phyloP scores from a whole-genome alignment of 1,284 basidiomycete species.

The Flammula alnicola region DNA sequence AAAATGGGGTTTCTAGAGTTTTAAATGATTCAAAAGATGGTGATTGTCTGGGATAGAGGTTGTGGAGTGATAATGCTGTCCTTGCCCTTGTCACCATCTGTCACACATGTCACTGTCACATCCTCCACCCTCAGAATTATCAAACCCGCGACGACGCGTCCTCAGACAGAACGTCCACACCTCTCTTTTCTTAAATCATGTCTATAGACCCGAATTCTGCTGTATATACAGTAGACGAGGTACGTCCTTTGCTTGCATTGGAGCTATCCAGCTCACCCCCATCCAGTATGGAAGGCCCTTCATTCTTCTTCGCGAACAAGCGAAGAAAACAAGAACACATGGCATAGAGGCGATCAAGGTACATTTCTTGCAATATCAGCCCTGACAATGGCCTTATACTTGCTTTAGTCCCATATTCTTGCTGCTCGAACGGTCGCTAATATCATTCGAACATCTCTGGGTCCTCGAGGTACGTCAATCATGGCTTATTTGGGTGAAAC shows the following conservation, averaged over 20 bases:
- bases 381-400: constrained; percentile 13
- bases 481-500: constrained; percentile 11
- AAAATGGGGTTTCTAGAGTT: constrained; percentile 33
- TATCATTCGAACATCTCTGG: constrained; percentile 94
- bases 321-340: constrained; percentile 92
- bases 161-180: constrained; percentile 22
- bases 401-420: constrained; percentile 85
- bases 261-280: constrained; percentile 18
- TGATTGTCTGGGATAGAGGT: constrained; percentile 26
- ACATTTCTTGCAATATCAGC: constrained; percentile 24
- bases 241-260: constrained; percentile 31
- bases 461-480: constrained; percentile 78
- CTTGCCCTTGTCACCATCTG: constrained; percentile 24
- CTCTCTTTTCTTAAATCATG: constrained; percentile 38
- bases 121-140: constrained; percentile 30
- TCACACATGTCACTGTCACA: constrained; percentile 40
- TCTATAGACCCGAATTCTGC: constrained; percentile 59
- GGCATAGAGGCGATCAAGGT: constrained; percentile 98
- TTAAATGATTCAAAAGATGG: constrained; percentile 32
- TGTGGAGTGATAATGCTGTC: constrained; percentile 30
- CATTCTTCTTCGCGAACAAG: constrained; percentile 96
- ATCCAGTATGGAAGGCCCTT: constrained; percentile 92
- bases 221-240: constrained; percentile 92
- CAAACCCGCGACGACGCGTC: constrained; percentile 41
- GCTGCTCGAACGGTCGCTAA: constrained; percentile 93